Base-by-base conservation (phyloP, 129 eudicot species). In the Solidago caesia region DNA sequence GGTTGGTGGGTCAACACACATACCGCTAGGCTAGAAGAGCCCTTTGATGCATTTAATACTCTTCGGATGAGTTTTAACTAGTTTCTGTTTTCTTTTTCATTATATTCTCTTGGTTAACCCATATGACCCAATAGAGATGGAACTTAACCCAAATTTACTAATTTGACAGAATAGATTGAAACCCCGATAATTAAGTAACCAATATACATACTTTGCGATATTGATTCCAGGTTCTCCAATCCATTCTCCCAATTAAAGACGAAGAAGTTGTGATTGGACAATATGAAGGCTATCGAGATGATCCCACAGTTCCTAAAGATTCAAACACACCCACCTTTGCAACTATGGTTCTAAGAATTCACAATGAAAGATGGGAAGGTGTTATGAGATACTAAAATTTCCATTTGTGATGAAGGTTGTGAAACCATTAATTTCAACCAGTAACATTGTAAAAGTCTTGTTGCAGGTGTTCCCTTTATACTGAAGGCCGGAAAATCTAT, bases 321-420 rank as follows among this genome's bases (percentile, higher is more conserved):
- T 93, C 98, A 21, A 93, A 93, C 72, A 93, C 98, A 53, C 98
- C 98, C 76, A 93, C 98, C 39, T 93, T 93, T 81, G 97, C 97
- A 49, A 93, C 98, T 42, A 65, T 85, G 77, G 73, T 93, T 75
- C 77, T 93, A 44, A 82, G 94, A 48, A 85, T 93, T 70, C 97
- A 93, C 75, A 93, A 93, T 55, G 98, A 93, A 85, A 86, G 98
- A 88, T 93, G 98, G 98, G 98, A 93, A 90, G 98, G 98, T 92
- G 70, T 12, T 42, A 75, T 26, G 26, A 5, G 8, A 43, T 67
- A 66, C 59, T 42, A 7, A 8, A 53, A 4, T 56, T 51, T 65
- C 44, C 14, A 4, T 39, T 51, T 65, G 10, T 64, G 27, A 26
- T n/a, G 5, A 55, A 65, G 6, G 8, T 3, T 12, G 27, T 46